phyloP scores from a whole-genome alignment of 2,329 filamentous ascomycete genomes.

The Apiospora rasikravindrae region DNA sequence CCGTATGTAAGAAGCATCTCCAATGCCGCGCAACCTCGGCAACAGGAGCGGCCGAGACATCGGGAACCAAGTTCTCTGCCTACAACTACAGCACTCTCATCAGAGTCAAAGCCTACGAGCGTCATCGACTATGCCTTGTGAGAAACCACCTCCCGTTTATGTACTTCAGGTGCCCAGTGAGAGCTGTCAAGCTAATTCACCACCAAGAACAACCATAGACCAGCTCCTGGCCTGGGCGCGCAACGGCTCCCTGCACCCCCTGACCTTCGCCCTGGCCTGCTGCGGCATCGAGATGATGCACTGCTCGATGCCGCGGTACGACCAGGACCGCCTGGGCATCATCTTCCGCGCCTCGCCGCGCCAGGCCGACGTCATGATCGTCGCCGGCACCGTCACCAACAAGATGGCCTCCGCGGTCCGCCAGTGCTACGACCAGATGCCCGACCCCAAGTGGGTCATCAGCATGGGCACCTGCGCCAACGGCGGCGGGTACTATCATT shows the following conservation, averaged over 20 bases:
- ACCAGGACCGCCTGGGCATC: slow-evolving; percentile 86
- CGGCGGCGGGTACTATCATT: slow-evolving; percentile 86
- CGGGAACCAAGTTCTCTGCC: neutral
- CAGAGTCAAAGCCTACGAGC: slow-evolving; percentile 24
- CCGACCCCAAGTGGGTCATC: slow-evolving; percentile 84
- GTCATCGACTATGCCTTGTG: slow-evolving; percentile 30
- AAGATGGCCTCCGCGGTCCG: slow-evolving; percentile 93
- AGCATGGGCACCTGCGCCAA: slow-evolving; percentile 87
- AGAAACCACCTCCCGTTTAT: neutral
- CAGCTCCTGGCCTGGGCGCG: slow-evolving; percentile 83
- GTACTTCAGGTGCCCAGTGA: neutral
- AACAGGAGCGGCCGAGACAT: neutral
- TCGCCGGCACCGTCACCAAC: slow-evolving; percentile 90
- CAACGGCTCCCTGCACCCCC: slow-evolving; percentile 86
- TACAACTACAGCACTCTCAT: slow-evolving; percentile 17
- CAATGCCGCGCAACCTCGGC: neutral
- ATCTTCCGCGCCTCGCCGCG: slow-evolving; percentile 89
- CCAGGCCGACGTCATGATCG: slow-evolving; percentile 92
- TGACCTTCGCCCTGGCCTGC: slow-evolving; percentile 88
- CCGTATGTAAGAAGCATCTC: neutral
- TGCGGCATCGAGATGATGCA: slow-evolving; percentile 95
- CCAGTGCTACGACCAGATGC: slow-evolving; percentile 96
- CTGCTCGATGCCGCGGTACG: slow-evolving; percentile 84
- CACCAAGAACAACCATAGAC: slow-evolving; percentile 73
- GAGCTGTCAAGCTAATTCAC: neutral